phyloP scores from a whole-genome alignment of 768 basidiomycete genomes.

The Lactarius indigo region DNA sequence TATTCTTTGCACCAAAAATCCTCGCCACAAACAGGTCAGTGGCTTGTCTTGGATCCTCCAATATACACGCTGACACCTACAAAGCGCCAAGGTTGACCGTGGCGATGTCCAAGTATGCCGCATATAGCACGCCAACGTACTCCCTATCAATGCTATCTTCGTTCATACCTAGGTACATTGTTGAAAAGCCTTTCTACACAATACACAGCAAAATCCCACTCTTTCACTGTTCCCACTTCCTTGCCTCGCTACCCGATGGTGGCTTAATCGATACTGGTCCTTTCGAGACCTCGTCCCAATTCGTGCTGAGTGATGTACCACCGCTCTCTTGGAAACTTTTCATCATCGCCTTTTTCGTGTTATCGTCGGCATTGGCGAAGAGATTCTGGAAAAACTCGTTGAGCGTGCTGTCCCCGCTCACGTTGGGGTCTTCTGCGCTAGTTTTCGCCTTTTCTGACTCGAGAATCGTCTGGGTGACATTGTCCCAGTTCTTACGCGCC shows the following conservation, averaged over 20 bases:
- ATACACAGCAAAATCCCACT: conserved; percentile 13
- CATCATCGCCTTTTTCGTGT: conserved; percentile 93
- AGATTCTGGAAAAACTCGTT: conserved; percentile 92
- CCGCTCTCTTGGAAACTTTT: conserved; percentile 96
- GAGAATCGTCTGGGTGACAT: conserved; percentile 66
- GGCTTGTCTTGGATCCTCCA: conserved; percentile 24
- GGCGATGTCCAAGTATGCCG: background rate
- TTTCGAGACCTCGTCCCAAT: conserved; percentile 88
- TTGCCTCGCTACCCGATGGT: conserved; percentile 81
- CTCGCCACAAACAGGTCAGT: conserved; percentile 92
- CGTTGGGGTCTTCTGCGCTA: conserved; percentile 79
- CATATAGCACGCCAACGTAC: background rate
- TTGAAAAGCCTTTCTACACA: background rate
- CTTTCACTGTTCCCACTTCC: conserved; percentile 53
- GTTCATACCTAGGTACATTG: background rate
- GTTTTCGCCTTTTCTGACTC: conserved; percentile 64
- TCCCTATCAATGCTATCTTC: background rate
- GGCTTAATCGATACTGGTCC: conserved; percentile 71
- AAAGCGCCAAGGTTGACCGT: conserved; percentile 61
- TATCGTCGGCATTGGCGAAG: conserved; percentile 85
- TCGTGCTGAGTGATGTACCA: conserved; percentile 92
- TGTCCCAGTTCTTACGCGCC: conserved; percentile 86
- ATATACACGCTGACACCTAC: conserved; percentile 23
- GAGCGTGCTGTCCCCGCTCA: conserved; percentile 81
- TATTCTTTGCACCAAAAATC: conserved; percentile 89